These are phyloP conservation scores for Termitomyces sp. DNA, from an alignment of 768 basidiomycete species.

Conservation along the genomic window DNA sequence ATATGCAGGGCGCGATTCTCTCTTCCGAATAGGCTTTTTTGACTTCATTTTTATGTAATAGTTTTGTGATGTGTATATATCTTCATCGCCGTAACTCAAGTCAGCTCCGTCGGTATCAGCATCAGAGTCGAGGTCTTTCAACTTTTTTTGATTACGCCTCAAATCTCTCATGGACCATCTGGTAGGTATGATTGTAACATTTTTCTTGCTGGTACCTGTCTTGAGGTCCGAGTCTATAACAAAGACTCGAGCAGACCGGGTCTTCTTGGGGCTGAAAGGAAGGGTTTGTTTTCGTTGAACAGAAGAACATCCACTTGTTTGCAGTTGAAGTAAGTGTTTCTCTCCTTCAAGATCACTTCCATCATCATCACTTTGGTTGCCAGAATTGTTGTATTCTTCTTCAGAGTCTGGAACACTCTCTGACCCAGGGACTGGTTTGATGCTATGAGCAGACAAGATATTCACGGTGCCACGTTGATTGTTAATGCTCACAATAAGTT, in stretches of 20 bases:
- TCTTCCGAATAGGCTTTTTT: too few species aligned
- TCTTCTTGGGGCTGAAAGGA: conserved; percentile 67
- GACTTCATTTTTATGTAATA: too few species aligned
- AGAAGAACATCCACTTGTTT: conserved; percentile 17
- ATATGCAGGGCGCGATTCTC: too few species aligned
- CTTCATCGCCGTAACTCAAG: too few species aligned
- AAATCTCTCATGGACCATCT: conserved; percentile 55
- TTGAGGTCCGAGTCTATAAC: conserved; percentile 32
- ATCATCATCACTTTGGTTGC: conserved; percentile 15
- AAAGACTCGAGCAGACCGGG: conserved; percentile 32
- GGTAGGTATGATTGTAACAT: conserved; percentile 21
- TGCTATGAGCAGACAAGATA: conserved; percentile 20
- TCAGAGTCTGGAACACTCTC: conserved; percentile 28
- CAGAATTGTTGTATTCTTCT: conserved; percentile 20
- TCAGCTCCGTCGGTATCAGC: too few species aligned
- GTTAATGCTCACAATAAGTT: conserved; percentile 26
- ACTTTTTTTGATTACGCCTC: conserved; percentile 42
- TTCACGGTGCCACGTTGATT: conserved; percentile 17
- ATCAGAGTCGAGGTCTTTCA: too few species aligned
- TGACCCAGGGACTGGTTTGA: conserved; percentile 17
- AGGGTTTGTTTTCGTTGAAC: conserved; percentile 26
- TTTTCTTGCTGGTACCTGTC: conserved; percentile 4
- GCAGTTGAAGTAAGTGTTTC: conserved; percentile 10
- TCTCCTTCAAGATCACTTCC: conserved; percentile 16
- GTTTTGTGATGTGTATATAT: too few species aligned